phyloP scores from a whole-genome alignment of 1,139 yeast genomes.

The Scheffersomyces insectosa region DNA sequence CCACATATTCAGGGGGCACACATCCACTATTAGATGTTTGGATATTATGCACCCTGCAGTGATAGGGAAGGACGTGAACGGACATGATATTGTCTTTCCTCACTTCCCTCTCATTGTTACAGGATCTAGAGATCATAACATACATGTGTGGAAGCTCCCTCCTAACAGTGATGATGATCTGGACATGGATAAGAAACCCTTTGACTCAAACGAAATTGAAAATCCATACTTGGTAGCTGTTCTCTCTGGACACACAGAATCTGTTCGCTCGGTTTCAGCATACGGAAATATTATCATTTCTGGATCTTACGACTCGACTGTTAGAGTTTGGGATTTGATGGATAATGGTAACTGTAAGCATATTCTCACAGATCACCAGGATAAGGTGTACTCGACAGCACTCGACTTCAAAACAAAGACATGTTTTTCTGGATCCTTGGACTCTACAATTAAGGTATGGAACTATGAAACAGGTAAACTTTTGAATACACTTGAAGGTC shows the following conservation, averaged over 20 bases:
- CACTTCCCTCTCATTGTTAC: constrained; percentile 69
- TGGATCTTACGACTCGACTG: constrained; percentile 89
- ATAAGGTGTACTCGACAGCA: constrained; percentile 84
- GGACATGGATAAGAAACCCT: constrained; percentile 35
- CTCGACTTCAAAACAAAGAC: constrained; percentile 73
- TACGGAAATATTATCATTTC: constrained; percentile 81
- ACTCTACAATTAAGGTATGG: constrained; percentile 87
- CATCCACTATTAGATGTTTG: constrained; percentile 88
- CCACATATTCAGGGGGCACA: constrained; percentile 77
- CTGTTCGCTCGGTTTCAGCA: constrained; percentile 88
- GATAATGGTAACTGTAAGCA: constrained; percentile 71
- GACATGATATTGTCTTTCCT: constrained; percentile 66
- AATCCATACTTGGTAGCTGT: constrained; percentile 80
- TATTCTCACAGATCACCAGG: constrained; percentile 79
- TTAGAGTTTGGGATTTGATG: constrained; percentile 87
- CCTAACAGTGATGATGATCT: constrained; percentile 41
- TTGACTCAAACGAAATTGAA: constrained; percentile 38
- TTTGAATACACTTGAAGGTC: constrained; percentile 73
- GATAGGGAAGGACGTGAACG: constrained; percentile 59
- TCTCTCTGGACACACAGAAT: constrained; percentile 79
- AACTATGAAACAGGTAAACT: constrained; percentile 75
- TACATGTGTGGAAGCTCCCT: constrained; percentile 89
- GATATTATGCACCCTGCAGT: constrained; percentile 74
- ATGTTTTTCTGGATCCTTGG: constrained; percentile 93
- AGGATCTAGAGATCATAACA: constrained; percentile 88